Base-by-base conservation (phyloP, 2,329 filamentous ascomycete species). In the Fusarium odoratissimum region DNA sequence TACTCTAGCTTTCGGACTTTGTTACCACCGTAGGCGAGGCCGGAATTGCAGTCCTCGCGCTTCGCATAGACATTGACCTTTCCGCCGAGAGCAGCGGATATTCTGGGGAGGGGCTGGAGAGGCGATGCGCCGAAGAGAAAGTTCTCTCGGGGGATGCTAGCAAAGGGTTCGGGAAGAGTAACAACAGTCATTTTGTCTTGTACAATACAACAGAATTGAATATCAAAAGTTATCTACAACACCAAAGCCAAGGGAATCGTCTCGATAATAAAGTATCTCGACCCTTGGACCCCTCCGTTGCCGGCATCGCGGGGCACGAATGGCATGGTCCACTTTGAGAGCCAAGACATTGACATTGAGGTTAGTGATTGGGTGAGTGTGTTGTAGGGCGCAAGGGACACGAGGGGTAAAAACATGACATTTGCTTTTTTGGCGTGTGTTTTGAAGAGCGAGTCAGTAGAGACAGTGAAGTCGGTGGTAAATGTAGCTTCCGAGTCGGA, bases 11-110 rank as follows among this genome's bases (percentile, higher is more conserved):
- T 93, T 64, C 91, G 86, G 35, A 88, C 89, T 81, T 93, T 93
- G 83, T 93, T 93, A 59, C 90, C 91, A 41, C 91, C 91, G 75
- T 86, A 92, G 6, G 91, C 91, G 23, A 92, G 85, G 1, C 88
- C 89, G 4, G 90, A 91, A 81, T 91, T 92, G 77, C 90, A 89
- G 81, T 93, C 92, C 73, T 93, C 91, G 56, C 91, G 87, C 81
- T 93, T 93, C 59, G 91, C 91, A 78, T 90, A 93, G 71, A 93
- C 87, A 25, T 86, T 84, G 44, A 92, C 88, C 74, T 86, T 86
- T 35, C 86, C 86, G 54, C 88, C 87, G 9, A 93, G 86, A 30
- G 88, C 89, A 59, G 85, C 79, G 37, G 89, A 90, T 77, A 93
- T 92, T 69, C 90, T 87, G 60, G 90, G 89, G 40, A 94, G 87